These are phyloP conservation scores for Phoma herbarum DNA, from an alignment of 2,329 filamentous ascomycete genomes.

Conservation along the genomic window DNA sequence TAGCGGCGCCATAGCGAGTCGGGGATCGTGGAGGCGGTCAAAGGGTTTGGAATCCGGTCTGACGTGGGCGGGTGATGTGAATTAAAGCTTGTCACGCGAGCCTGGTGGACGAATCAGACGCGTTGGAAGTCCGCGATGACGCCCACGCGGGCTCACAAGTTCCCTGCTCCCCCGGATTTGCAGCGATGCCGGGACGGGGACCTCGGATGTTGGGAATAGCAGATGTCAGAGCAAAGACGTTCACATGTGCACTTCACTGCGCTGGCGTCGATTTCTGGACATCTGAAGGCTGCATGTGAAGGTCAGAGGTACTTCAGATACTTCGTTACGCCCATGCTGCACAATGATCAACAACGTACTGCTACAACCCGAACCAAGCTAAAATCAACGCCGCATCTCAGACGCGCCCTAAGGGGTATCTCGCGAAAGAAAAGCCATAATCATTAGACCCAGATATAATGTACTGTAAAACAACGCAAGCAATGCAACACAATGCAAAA, in stretches of 20 bases:
- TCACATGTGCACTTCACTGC: constrained; percentile 5
- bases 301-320: background rate
- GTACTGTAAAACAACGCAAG: constrained; percentile 13
- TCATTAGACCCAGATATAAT: constrained; percentile 1
- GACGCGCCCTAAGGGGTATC: constrained; percentile 25
- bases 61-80: constrained; percentile 23
- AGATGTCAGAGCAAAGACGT: background rate
- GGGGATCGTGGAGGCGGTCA: constrained; percentile 19
- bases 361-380: constrained; percentile 10
- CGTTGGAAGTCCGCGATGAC: constrained; percentile 23
- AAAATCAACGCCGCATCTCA: constrained; percentile 19
- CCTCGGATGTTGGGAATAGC: constrained; percentile 7
- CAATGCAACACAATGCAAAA: constrained; percentile 14
- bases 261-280: background rate
- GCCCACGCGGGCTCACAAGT: too few relatives aligned
- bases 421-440: constrained; percentile 19
- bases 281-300: background rate
- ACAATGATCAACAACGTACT: constrained; percentile 6
- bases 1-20: constrained; percentile 18
- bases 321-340: constrained; percentile 10
- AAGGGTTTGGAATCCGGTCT: constrained; percentile 14
- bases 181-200: background rate
- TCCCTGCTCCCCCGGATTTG: too few relatives aligned
- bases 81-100: constrained; percentile 21
- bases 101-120: constrained; percentile 3